phyloP scores from a whole-genome alignment of 2,329 filamentous ascomycete species.

The Cordyceps farinosa region DNA sequence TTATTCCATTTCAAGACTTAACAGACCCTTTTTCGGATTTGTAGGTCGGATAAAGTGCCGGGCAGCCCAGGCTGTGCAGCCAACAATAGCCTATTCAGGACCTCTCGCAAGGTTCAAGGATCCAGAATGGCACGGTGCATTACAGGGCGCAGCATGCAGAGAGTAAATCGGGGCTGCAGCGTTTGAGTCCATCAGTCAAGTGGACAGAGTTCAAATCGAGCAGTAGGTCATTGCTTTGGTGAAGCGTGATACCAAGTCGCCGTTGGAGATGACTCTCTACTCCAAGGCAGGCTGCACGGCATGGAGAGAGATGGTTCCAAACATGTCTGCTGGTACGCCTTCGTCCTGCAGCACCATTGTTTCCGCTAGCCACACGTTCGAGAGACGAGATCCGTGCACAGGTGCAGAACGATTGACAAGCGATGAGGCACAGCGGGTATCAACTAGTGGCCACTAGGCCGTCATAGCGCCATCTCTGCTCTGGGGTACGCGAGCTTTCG shows the following conservation, averaged over 20 bases:
- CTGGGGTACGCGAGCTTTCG: background rate
- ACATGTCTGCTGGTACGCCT: background rate
- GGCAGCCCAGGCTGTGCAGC: background rate
- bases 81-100: background rate
- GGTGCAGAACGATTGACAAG: background rate
- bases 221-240: background rate
- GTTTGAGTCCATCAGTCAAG: background rate
- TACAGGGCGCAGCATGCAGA: background rate
- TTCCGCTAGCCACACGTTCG: constrained; percentile 13
- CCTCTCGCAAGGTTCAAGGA: background rate
- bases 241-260: background rate
- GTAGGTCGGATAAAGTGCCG: background rate
- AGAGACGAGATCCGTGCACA: constrained; percentile 4
- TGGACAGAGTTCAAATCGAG: background rate
- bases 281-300: background rate
- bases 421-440: constrained; percentile 12
- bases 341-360: constrained; percentile 9
- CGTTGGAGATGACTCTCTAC: background rate
- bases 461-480: background rate
- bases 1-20: background rate
- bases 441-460: constrained; percentile 9
- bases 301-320: background rate
- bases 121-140: background rate
- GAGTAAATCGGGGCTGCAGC: background rate
- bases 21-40: background rate